Conservation (phyloP, 2,329 filamentous ascomycete species). For the Tolypocladium amazonense region DNA sequence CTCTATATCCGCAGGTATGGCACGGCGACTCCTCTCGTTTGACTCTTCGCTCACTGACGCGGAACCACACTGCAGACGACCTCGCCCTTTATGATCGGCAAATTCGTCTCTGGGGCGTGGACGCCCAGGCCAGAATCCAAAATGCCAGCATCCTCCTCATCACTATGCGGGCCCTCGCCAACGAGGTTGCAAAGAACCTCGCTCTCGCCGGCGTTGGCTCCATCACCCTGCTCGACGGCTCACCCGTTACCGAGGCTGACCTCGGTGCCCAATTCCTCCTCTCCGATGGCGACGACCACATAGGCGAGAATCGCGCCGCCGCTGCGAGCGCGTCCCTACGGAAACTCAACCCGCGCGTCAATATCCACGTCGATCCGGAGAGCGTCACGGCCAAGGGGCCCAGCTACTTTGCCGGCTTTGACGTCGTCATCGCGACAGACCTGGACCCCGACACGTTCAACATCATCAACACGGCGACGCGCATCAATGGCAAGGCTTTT, state of each 20-base stretch:
- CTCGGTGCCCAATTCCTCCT: constrained; percentile 79
- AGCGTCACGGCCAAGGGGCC: constrained; percentile 57
- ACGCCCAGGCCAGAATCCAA: constrained; percentile 87
- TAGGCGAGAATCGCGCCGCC: constrained; percentile 78
- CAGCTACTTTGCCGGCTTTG: constrained; percentile 68
- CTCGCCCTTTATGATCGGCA: constrained; percentile 96
- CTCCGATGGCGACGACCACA: constrained; percentile 44
- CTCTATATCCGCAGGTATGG: constrained; percentile 23
- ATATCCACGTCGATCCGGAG: constrained; percentile 57
- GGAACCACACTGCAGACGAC: constrained; percentile 51
- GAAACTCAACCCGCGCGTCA: constrained; percentile 83
- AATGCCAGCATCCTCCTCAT: constrained; percentile 84
- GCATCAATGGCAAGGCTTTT: constrained; percentile 68
- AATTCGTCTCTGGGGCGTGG: constrained; percentile 93
- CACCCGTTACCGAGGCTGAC: constrained; percentile 65
- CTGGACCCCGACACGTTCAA: constrained; percentile 64
- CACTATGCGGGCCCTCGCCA: constrained; percentile 76
- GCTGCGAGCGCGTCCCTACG: constrained; percentile 69
- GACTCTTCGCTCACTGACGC: background rate
- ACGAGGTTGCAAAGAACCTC: constrained; percentile 95
- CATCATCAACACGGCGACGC: constrained; percentile 76
- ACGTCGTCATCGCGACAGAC: constrained; percentile 84
- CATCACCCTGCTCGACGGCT: constrained; percentile 77
- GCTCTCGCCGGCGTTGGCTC: constrained; percentile 88
- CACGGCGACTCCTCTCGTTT: background rate